Evolutionary conservation across 768 basidiomycete species (phyloP).

Genomic region (Auriscalpium vulgare): DNA sequence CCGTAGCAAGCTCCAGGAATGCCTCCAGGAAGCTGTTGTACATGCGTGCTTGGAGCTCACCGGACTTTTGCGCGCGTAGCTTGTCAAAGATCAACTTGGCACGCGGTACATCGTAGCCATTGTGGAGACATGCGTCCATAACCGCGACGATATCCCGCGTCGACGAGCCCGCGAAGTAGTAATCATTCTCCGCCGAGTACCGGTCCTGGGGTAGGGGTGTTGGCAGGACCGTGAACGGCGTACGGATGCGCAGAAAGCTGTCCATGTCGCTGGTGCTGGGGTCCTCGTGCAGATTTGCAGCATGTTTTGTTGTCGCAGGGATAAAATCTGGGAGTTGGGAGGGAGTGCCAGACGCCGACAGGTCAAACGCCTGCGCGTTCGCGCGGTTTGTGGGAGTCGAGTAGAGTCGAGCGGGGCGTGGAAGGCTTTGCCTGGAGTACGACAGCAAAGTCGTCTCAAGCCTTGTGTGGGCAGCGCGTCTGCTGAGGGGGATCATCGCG

Average conservation of each 20-base stretch:
- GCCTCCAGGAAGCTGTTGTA: slow-evolving; percentile 65
- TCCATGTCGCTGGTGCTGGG: slow-evolving; percentile 32
- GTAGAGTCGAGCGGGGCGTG: slow-evolving; percentile 62
- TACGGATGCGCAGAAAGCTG: slow-evolving; percentile 39
- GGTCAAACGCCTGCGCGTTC: slow-evolving; percentile 43
- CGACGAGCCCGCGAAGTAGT: slow-evolving; percentile 56
- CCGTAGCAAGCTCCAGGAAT: slow-evolving; percentile 50
- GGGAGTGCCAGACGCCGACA: slow-evolving; percentile 29
- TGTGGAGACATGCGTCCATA: slow-evolving; percentile 77
- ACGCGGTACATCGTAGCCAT: slow-evolving; percentile 66
- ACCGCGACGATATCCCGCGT: slow-evolving; percentile 68
- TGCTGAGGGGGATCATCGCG: slow-evolving; percentile 25
- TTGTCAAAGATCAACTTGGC: slow-evolving; percentile 67
- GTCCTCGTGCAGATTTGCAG: slow-evolving; percentile 2
- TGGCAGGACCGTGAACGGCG: slow-evolving; percentile 53
- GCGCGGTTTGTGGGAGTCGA: slow-evolving; percentile 53
- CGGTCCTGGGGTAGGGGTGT: slow-evolving; percentile 52
- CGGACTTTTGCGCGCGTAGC: slow-evolving; percentile 36
- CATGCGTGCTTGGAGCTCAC: slow-evolving; percentile 36
- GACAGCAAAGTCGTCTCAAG: slow-evolving; percentile 40
- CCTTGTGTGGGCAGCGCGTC: slow-evolving; percentile 15
- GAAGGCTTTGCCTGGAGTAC: slow-evolving; percentile 57
- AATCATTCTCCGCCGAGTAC: slow-evolving; percentile 31
- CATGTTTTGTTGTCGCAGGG: slow-evolving; percentile 20
- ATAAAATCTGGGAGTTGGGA: slow-evolving; percentile 33